Base-by-base conservation (phyloP, 2,329 filamentous ascomycete genomes). In the Harringtonia aguacate region DNA sequence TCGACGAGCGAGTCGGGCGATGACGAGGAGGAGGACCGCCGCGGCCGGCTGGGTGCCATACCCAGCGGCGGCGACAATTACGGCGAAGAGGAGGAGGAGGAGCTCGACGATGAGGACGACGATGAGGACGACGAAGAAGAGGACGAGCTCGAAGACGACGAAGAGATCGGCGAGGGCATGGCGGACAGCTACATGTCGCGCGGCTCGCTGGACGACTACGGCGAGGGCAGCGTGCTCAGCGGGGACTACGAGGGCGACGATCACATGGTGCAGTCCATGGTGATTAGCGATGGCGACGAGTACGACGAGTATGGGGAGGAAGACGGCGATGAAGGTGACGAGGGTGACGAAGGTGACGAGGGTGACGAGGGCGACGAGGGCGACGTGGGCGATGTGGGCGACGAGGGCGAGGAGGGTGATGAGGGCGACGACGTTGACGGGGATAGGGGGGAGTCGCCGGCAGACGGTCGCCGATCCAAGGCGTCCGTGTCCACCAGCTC, bases 1-100 rank as follows among this genome's bases (percentile, higher is more conserved):
- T 88, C 85, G 1, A 84, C 84, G 42, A 94, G 84, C 36, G 89
- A 92, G 48, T 79, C 72, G 28, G 75, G n/a, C n/a, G n/a, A n/a
- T n/a, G n/a, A n/a, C n/a, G n/a, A 73, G 2, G 73, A 70, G 8
- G 69, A 72, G 17, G 37, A 15, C n/a, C 29, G 20, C 18, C 45
- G 45, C 21, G 47, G 44, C 17, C 44, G 41, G 20, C 27, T 21
- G 2, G 22, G 42, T 35, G 27, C 21, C 22, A 15, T 14, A 70
- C 75, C 9, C 69, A 66, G 59, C 50, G 36, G 76, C 78, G 15
- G 73, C 75, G 24, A 30, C 17, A 21, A 10, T 21, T 29, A 66
- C 3, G 72, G 75, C 17, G 61, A 65, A 41, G 56, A 36, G 21
- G 22, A 36, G 8, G 36, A 39, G 2, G 30, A 40, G 12, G 24